These are phyloP conservation scores for Salix suchowensis DNA, from an alignment of 345 rosid genomes.

Conservation along the genomic window DNA sequence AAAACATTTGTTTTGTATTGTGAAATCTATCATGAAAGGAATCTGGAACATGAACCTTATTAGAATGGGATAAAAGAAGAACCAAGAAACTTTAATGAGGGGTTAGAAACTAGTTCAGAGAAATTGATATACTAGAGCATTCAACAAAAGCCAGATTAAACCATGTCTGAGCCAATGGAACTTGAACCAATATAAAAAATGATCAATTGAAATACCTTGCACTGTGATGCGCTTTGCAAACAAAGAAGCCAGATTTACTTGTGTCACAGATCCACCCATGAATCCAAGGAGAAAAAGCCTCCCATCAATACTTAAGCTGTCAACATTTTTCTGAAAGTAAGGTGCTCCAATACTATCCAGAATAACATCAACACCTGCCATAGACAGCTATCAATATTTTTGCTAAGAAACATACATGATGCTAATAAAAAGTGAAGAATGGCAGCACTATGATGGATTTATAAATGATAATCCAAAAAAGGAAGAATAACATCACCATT, in stretches of 20 bases:
- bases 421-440: not conserved
- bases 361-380: constrained; percentile 71
- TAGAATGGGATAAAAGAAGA: not conserved
- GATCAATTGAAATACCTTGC: constrained; percentile 49
- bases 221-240: constrained; percentile 76
- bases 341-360: constrained; percentile 80
- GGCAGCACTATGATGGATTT: not conserved
- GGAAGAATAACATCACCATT: too few relatives aligned
- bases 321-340: constrained; percentile 69
- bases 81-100: not conserved
- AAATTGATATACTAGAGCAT: not conserved
- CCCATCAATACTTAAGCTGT: constrained; percentile 74
- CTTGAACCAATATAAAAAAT: not conserved
- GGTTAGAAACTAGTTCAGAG: not conserved
- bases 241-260: constrained; percentile 49
- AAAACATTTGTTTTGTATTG: not conserved
- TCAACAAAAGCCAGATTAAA: not conserved
- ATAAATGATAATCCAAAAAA: too few relatives aligned
- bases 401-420: not conserved
- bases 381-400: not conserved
- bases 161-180: not conserved
- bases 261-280: constrained; percentile 63
- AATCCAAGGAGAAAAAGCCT: constrained; percentile 76
- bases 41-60: not conserved
- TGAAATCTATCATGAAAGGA: not conserved